phyloP scores from a whole-genome alignment of 2,329 filamentous ascomycete genomes.

The Cladorrhinum sp. region DNA sequence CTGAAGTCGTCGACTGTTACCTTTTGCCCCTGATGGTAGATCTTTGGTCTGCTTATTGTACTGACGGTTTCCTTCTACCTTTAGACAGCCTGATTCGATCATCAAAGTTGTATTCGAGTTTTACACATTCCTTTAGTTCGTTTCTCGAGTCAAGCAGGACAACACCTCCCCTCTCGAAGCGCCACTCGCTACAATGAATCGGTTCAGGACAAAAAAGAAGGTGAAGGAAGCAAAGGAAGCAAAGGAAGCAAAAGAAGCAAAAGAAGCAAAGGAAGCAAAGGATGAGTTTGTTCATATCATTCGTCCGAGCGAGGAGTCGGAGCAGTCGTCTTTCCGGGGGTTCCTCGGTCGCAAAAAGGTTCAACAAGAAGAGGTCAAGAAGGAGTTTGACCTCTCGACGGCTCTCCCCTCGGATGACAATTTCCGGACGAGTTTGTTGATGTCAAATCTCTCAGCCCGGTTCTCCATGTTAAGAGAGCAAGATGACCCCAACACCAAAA shows the following conservation, averaged over 20 bases:
- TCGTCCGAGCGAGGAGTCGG: slow-evolving; percentile 53
- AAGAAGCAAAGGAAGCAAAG: slow-evolving; percentile 48
- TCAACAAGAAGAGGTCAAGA: slow-evolving; percentile 56
- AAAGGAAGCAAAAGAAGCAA: slow-evolving; percentile 25
- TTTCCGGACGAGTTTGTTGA: slow-evolving; percentile 91
- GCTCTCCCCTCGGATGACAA: slow-evolving; percentile 81
- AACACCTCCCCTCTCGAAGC: not conserved
- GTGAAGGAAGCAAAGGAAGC: slow-evolving; percentile 25
- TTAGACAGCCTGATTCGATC: not conserved
- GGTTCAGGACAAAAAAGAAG: slow-evolving; percentile 73
- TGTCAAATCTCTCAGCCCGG: slow-evolving; percentile 89
- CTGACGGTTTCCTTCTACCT: not conserved
- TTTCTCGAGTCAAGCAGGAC: not conserved
- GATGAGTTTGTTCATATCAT: slow-evolving; percentile 48
- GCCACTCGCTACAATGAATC: slow-evolving; percentile 59
- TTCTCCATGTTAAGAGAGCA: slow-evolving; percentile 98
- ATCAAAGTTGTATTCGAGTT: not conserved
- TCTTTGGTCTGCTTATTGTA: not conserved
- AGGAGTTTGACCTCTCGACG: slow-evolving; percentile 67
- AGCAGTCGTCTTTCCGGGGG: slow-evolving; percentile 40
- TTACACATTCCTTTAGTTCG: not conserved
- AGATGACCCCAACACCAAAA: slow-evolving; percentile 82
- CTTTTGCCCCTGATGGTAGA: too few species aligned
- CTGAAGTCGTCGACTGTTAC: not conserved
- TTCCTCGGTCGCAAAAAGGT: slow-evolving; percentile 57